Conservation (phyloP, 768 basidiomycete genomes). For the Kwoniella sp. region DNA sequence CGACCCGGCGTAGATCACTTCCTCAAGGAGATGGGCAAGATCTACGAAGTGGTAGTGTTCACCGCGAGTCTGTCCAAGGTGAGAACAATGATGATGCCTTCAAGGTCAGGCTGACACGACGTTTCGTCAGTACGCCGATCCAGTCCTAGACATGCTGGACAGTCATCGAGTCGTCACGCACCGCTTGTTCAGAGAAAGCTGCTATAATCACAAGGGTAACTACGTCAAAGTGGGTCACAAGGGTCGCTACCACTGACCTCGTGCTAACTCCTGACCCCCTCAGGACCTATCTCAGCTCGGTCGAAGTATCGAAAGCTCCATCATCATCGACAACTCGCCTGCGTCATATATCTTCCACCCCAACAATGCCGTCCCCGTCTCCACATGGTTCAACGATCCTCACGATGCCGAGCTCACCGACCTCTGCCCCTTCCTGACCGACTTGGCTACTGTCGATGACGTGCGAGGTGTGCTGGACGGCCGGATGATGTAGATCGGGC, state of each 20-base stretch:
- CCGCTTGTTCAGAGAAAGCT: conserved; percentile 93
- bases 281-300: conserved; percentile 97
- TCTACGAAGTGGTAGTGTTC: conserved; percentile 96
- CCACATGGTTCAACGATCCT: conserved; percentile 99
- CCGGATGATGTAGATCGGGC: conserved; percentile 39
- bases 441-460: conserved; percentile 78
- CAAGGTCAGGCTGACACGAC: too few species aligned
- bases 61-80: conserved; percentile 98
- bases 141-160: conserved; percentile 95
- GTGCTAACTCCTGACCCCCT: background rate
- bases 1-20: conserved; percentile 97
- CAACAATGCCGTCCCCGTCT: conserved; percentile 97
- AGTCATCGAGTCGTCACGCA: conserved; percentile 86
- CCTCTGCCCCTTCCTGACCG: conserved; percentile 86
- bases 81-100: conserved; percentile 29
- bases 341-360: conserved; percentile 99
- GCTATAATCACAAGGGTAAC: conserved; percentile 97
- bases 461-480: conserved; percentile 84
- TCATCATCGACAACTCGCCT: conserved; percentile 98
- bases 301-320: conserved; percentile 84
- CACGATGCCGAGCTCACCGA: conserved; percentile 97
- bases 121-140: conserved; percentile 97
- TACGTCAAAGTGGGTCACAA: conserved; percentile 82
- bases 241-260: background rate
- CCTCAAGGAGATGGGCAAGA: conserved; percentile 95